Evolutionary conservation across 1,139 yeast genomes (phyloP).

Genomic region (Geotrichum klebahnii): DNA sequence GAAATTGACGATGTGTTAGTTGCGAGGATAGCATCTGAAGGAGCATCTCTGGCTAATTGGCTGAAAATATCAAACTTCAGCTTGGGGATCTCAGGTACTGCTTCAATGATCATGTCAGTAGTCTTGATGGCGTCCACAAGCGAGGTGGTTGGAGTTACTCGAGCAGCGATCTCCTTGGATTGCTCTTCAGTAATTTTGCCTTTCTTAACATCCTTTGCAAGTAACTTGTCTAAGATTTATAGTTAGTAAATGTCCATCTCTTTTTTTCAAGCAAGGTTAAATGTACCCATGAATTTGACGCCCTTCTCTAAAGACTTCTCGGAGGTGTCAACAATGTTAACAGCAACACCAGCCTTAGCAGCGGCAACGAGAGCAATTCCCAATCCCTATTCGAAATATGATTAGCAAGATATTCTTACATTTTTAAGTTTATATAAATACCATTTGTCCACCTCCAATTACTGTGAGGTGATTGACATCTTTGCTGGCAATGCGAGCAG

Average conservation of each 20-base stretch:
- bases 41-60: conserved; percentile 37
- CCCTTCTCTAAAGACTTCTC: conserved; percentile 38
- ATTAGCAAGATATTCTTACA: background rate
- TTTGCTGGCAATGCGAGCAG: conserved; percentile 14
- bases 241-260: background rate
- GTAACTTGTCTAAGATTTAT: conserved; percentile 33
- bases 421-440: background rate
- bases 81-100: conserved; percentile 44
- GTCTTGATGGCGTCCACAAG: conserved; percentile 32
- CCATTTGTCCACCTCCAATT: conserved; percentile 44
- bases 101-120: conserved; percentile 44
- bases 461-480: conserved; percentile 35
- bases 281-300: conserved; percentile 32
- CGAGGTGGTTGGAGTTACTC: conserved; percentile 33
- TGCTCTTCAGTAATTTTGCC: conserved; percentile 37
- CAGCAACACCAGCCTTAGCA: conserved; percentile 40
- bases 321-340: conserved; percentile 39
- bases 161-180: conserved; percentile 35
- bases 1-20: conserved; percentile 46
- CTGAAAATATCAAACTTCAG: conserved; percentile 40
- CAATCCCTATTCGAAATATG: conserved; percentile 35
- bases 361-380: conserved; percentile 47
- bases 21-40: conserved; percentile 39
- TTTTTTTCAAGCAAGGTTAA: background rate
- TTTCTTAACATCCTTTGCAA: conserved; percentile 41